Base-by-base conservation (phyloP, 345 rosid species). In the Salix caprea region DNA sequence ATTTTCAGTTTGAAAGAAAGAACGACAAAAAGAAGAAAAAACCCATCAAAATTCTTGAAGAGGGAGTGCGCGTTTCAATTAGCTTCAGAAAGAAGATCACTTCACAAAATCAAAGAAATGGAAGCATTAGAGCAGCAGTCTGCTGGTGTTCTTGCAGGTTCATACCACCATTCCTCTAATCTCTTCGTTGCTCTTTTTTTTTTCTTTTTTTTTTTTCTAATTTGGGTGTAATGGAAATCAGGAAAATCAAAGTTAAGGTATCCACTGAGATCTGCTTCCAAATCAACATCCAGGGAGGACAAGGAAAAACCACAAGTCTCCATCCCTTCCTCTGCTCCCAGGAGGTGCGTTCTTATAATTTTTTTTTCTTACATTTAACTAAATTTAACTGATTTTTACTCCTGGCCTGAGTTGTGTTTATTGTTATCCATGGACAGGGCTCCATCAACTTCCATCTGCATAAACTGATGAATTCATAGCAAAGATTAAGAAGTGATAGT, bases 221-320 rank as follows among this genome's bases (percentile, higher is more conserved):
- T 6, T 34, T 54, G 36, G 12, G 26, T 61, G 32, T 74, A 72
- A 87, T 89, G 72, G 34, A 89, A 76, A 69, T 82, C 82, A 30
- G 86, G 74, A 82, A 92, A 89, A 77, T 85, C 97, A 39, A 93
- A 89, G 80, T 73, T 88, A 15, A 85, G 92, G 66, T 91, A 93
- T 83, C 94, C 96, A 65, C 89, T 95, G 34, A 88, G 99, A 86
- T 95, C 97, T 19, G 91, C 93, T 18, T 65, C 82, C 44, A 91
- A 89, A 82, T 70, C 52, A 48, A 15, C 4, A 15, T 50, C 84
- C 16, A 91, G 83, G 83, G 91, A 83, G 77, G 90, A 88, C 79
- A 92, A 88, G 84, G 82, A 87, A 2, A 52, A 52, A 18, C 58
- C 58, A 52, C 58, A 84, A 72, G 76, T 79, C 21, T 62, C 91